Base-by-base conservation (phyloP, 2,329 filamentous ascomycete species). In the Pseudogymnoascus sp. region DNA sequence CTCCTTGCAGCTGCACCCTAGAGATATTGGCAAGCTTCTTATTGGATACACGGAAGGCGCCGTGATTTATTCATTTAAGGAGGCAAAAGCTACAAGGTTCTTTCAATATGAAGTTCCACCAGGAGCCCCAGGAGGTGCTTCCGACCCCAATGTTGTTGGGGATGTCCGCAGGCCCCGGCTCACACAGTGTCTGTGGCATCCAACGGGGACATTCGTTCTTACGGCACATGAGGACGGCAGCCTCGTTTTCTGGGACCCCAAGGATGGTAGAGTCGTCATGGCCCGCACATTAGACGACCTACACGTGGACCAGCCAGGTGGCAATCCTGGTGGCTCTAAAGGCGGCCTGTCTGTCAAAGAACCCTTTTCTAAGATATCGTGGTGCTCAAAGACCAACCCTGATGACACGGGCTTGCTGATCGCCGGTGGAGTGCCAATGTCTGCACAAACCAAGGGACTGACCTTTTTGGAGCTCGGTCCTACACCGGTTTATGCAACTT, bases 341-440 rank as follows among this genome's bases (percentile, higher is more conserved):
- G 79, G 78, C 1, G 79, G 78, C 0, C 77, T 85, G 41, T 79
- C 80, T 14, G 74, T 87, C 12, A 87, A 89, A 64, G 87, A 90
- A 61, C 90, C 91, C 0, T 88, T 93, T 63, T 83, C 84, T 63
- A 86, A 86, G 64, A 85, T 97, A 61, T 82, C 86, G 1, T 99
- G 94, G 94, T 99, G 94, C 75, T 93, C 90, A 62, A 97, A 97
- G 72, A 82, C 87, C 63, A 96, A 97, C 69, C 88, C 91, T 0
- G 94, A 99, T 69, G 93, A 99, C 69, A 97, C 91, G 15, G 93
- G 87, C 1, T 79, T 99, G 22, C 75, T 99, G 38, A 82, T 99
- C 61, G 89, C 91, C 2, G 94, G 94, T 30, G 94, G 94, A 4
- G 82, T 88, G 64, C 78, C 83, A 1, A 81, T 83, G 0, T 86